A percentile compares a stretch with the other conserved stretches of the same genome.
These are phyloP conservation scores for Penicillium salamii DNA, from an alignment of 495 filamentous ascomycete species.

Conservation along the genomic window DNA sequence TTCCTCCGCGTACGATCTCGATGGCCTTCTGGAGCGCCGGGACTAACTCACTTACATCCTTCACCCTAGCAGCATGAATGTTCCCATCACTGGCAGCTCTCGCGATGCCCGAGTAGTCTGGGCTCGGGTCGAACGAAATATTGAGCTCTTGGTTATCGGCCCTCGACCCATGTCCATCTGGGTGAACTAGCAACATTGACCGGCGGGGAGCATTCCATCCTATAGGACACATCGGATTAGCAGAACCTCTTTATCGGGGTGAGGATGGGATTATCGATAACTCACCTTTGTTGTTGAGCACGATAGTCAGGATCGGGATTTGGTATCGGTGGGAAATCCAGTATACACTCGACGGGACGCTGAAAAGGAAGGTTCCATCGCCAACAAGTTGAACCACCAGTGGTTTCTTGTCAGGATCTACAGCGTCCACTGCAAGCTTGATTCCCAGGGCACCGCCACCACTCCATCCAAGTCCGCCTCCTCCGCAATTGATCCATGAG, in stretches of 20 bases:
- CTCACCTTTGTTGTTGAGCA: conserved; percentile 84
- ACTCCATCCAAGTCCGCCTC: conserved; percentile 91
- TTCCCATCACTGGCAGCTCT: conserved; percentile 54
- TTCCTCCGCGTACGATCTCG: neutral
- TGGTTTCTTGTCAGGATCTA: conserved; percentile 45
- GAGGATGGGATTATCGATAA: too few relatives aligned
- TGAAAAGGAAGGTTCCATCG: conserved; percentile 88
- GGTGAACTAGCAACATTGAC: conserved; percentile 70
- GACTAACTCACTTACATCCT: neutral
- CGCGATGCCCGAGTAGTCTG: conserved; percentile 82
- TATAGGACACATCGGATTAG: too few relatives aligned
- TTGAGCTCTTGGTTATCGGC: conserved; percentile 75
- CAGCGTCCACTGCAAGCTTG: conserved; percentile 60
- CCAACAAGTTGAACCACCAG: conserved; percentile 86
- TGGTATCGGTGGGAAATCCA: conserved; percentile 87
- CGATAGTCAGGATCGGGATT: conserved; percentile 85
- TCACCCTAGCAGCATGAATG: neutral
- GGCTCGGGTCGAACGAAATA: conserved; percentile 71
- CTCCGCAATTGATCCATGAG: conserved; percentile 90
- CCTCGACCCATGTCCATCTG: conserved; percentile 63
- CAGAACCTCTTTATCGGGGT: too few relatives aligned
- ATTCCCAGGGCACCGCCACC: conserved; percentile 85
- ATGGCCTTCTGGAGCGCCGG: neutral
- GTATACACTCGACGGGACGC: conserved; percentile 87
- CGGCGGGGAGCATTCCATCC: conserved; percentile 69